These are phyloP conservation scores for Artemisia princeps DNA, from an alignment of 140 eudicot species.

Conservation along the genomic window DNA sequence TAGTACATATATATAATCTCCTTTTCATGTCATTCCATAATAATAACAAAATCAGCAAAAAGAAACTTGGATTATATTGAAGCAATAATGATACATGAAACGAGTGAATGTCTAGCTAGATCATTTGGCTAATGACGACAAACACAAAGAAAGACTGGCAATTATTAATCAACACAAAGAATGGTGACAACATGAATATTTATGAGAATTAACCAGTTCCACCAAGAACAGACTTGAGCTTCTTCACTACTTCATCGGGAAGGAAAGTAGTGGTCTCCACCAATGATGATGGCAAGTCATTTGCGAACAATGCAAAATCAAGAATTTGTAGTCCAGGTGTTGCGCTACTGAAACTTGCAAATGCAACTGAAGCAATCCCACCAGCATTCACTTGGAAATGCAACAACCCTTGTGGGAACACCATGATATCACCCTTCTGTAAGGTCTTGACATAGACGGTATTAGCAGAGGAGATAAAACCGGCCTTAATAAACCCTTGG, in stretches of 20 bases:
- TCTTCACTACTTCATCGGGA: constrained; percentile 54
- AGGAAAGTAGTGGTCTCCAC: constrained; percentile 74
- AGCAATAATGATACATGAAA: constrained; percentile 12
- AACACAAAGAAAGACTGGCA: constrained; percentile 6
- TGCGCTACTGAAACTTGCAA: constrained; percentile 65
- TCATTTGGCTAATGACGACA: constrained; percentile 20
- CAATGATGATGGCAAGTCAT: constrained; percentile 41
- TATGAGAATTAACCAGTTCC: constrained; percentile 33
- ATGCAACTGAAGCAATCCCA: constrained; percentile 47
- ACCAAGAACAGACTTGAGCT: constrained; percentile 72
- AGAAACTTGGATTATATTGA: constrained; percentile 7
- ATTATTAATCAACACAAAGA: constrained; percentile 7
- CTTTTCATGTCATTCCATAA: background rate
- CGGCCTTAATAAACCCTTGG: constrained; percentile 54
- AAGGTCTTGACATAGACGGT: constrained; percentile 49
- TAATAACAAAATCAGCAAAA: background rate
- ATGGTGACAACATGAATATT: constrained; percentile 15
- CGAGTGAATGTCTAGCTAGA: constrained; percentile 6
- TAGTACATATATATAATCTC: no score
- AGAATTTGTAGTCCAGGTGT: constrained; percentile 77
- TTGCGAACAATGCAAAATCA: constrained; percentile 76
- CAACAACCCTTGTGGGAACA: constrained; percentile 75
- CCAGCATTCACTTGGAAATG: constrained; percentile 74
- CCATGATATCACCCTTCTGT: constrained; percentile 66
- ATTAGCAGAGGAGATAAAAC: constrained; percentile 63